phyloP scores from a whole-genome alignment of 2,329 filamentous ascomycete species.

The Apiospora arundinis region DNA sequence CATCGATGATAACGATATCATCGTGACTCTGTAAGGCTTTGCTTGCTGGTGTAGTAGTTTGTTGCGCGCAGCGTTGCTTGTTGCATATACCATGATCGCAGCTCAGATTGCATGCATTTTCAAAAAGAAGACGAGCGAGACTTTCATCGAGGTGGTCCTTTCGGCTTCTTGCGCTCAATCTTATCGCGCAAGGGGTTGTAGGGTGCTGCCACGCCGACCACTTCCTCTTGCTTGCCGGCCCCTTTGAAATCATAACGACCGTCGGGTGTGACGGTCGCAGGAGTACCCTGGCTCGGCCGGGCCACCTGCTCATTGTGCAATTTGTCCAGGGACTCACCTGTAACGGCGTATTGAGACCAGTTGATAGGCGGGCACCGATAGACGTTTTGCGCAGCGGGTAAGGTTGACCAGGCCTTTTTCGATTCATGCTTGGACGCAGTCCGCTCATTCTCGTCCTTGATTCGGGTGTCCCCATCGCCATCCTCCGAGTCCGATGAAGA shows the following conservation, averaged over 20 bases:
- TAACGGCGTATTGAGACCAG: constrained; percentile 93
- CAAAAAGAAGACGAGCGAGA: background rate
- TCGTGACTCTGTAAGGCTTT: background rate
- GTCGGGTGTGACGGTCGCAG: constrained; percentile 49
- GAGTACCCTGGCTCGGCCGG: constrained; percentile 64
- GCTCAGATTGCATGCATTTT: background rate
- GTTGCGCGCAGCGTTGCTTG: background rate
- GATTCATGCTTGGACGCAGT: constrained; percentile 28
- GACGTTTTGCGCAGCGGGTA: constrained; percentile 82
- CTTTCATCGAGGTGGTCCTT: constrained; percentile 33
- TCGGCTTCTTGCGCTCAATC: constrained; percentile 43
- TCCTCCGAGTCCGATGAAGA: constrained; percentile 19
- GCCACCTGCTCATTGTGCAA: constrained; percentile 80
- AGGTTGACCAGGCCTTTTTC: constrained; percentile 59
- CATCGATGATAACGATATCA: background rate
- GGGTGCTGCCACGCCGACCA: constrained; percentile 61
- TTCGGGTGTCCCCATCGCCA: constrained; percentile 6
- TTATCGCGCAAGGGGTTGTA: constrained; percentile 61
- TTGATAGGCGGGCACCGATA: constrained; percentile 89
- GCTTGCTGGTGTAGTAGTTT: background rate
- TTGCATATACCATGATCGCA: background rate
- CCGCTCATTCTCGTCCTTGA: constrained; percentile 10
- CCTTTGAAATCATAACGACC: constrained; percentile 59
- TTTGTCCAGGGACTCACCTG: constrained; percentile 82
- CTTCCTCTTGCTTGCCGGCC: constrained; percentile 48